A percentile compares a stretch with the other conserved stretches of the same genome.
These are phyloP conservation scores for Talaromyces pinophilus DNA, from an alignment of 2,329 filamentous ascomycete species.

Conservation along the genomic window DNA sequence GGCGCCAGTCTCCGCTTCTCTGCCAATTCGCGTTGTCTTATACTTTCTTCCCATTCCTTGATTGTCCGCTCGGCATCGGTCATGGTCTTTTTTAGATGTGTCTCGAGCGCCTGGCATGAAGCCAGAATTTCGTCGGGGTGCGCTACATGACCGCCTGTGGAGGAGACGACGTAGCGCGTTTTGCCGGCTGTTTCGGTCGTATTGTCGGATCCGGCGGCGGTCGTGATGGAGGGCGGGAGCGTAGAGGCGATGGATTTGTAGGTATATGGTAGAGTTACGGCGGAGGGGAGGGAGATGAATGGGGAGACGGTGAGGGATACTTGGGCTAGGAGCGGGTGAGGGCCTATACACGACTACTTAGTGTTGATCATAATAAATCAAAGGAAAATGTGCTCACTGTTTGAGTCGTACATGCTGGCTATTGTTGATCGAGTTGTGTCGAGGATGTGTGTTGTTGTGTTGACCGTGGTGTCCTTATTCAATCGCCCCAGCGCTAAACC, in stretches of 20 bases:
- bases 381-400: conserved; percentile 36
- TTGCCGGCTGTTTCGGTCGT: conserved; percentile 47
- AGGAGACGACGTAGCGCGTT: conserved; percentile 75
- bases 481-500: too few relatives aligned
- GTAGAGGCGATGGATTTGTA: conserved; percentile 89
- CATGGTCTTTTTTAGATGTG: conserved; percentile 70
- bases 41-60: conserved; percentile 66
- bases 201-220: conserved; percentile 35
- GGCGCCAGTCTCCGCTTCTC: conserved; percentile 66
- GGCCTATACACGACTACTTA: conserved; percentile 53
- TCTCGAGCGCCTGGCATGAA: conserved; percentile 75
- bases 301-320: conserved; percentile 91
- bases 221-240: conserved; percentile 71
- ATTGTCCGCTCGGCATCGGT: conserved; percentile 67
- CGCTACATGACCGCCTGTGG: conserved; percentile 74
- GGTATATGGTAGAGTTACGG: conserved; percentile 90
- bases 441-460: too few relatives aligned
- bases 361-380: background rate
- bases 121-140: conserved; percentile 83
- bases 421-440: background rate
- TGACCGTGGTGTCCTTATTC: too few relatives aligned
- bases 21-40: conserved; percentile 59
- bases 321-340: conserved; percentile 87
- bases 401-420: conserved; percentile 47
- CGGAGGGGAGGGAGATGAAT: conserved; percentile 85